These are phyloP conservation scores for Leccinum barrowsii DNA, from an alignment of 768 basidiomycete genomes.

Conservation along the genomic window DNA sequence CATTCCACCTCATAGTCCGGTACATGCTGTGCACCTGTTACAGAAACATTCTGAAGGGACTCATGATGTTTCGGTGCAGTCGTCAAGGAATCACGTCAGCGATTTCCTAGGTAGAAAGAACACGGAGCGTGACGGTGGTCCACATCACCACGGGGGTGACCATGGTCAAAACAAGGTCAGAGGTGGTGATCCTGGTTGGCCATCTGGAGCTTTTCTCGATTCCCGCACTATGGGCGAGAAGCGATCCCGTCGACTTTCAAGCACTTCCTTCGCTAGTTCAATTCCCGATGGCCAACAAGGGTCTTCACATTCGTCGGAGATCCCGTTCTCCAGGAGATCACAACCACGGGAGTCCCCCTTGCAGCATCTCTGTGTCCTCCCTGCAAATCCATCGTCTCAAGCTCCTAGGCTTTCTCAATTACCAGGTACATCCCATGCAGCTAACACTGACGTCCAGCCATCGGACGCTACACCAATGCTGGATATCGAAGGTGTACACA, in stretches of 20 bases:
- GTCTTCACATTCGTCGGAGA: slow-evolving; percentile 21
- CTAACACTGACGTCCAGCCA: slow-evolving; percentile 33
- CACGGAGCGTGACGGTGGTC: slow-evolving; percentile 16
- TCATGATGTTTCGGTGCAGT: slow-evolving; percentile 14
- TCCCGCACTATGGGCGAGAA: slow-evolving; percentile 16
- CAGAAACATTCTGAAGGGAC: slow-evolving; percentile 46
- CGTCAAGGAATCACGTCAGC: slow-evolving; percentile 16
- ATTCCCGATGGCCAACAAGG: slow-evolving; percentile 19
- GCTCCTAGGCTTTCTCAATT: slow-evolving; percentile 36
- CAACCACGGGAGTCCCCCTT: slow-evolving; percentile 44
- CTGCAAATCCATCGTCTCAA: slow-evolving; percentile 9
- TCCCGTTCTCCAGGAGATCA: slow-evolving; percentile 28
- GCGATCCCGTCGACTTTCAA: slow-evolving; percentile 23
- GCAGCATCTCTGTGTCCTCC: slow-evolving; percentile 30
- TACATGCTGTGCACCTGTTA: slow-evolving; percentile 49
- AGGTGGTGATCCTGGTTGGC: slow-evolving; percentile 14
- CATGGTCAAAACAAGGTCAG: slow-evolving; percentile 17
- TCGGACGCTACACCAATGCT: slow-evolving; percentile 28
- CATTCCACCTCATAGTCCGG: slow-evolving; percentile 37
- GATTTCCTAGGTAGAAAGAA: slow-evolving; percentile 19
- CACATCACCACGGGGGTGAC: slow-evolving; percentile 11
- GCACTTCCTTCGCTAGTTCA: slow-evolving; percentile 20
- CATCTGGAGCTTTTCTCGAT: slow-evolving; percentile 16
- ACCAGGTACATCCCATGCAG: slow-evolving; percentile 41
- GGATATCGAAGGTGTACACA: slow-evolving; percentile 64